Evolutionary conservation across 345 rosid species (phyloP), one percentile per base, ranked within the genome.

Genomic region (Acer yangbiense): DNA sequence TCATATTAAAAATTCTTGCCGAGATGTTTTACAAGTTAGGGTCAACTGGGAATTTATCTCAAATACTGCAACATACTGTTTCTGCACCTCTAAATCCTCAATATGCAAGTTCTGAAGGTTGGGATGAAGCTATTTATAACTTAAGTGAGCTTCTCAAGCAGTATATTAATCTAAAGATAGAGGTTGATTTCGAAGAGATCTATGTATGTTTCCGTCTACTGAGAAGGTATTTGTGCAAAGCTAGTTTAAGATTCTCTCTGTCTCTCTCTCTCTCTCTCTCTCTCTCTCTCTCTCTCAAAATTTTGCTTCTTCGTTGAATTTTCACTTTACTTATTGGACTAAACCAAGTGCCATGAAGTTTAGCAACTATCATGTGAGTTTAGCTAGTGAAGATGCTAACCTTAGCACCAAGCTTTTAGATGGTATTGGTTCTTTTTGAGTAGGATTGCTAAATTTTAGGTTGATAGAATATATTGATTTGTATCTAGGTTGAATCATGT

Each of bases 111-210:
- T 61, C 65, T 55, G 86, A 74, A 73, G 87, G 76, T 83, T 80
- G 85, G 85, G 84, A 87, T 73, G 86, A 87, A 78, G 87, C 91
- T 79, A 74, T 84, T 68, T 18, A 75, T 65, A 79, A 79, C 80
- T 76, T 92, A 48, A 82, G 89, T 75, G 91, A 90, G 80, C 83
- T 95, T 86, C 83, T 92, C 78, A 88, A 83, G 81, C 87, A 86
- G 82, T 95, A 93, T 79, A 82, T 93, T 73, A 79, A 86, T 50
- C 70, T 90, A 81, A 95, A 89, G 83, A 86, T 95, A 67, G 89
- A 82, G 78, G 83, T 74, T 61, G 99, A 95, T 84, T 84, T 93
- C 10, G 97, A 95, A 82, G 98, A 93, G 85, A 85, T 91, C 68
- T 91, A 89, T 83, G 63, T 93, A 76, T 93, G 96, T 83, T 91